phyloP scores from a whole-genome alignment of 345 rosid genomes.

The Eucalyptus pauciflora region DNA sequence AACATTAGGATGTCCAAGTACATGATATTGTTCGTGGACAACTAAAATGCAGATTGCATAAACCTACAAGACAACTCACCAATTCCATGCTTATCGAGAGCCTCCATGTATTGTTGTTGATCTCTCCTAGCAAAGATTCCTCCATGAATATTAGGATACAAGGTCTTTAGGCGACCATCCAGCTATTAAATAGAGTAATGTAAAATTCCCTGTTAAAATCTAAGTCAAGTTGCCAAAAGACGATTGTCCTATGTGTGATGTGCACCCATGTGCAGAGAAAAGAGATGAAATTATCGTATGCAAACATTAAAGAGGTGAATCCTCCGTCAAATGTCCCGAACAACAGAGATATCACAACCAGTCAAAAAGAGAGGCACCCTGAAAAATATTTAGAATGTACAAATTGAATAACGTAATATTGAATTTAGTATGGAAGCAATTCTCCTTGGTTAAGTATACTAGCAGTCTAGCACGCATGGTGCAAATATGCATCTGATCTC shows the following conservation, averaged over 20 bases:
- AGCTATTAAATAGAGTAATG: conserved; percentile 28
- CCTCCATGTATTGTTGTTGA: conserved; percentile 80
- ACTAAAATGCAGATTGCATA: background rate
- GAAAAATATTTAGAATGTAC: background rate
- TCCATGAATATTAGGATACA: conserved; percentile 86
- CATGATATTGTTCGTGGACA: too few relatives aligned
- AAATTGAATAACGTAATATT: background rate
- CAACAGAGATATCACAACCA: background rate
- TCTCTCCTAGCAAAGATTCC: conserved; percentile 93
- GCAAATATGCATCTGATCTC: background rate
- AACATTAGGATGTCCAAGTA: too few relatives aligned
- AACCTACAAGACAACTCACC: conserved; percentile 25
- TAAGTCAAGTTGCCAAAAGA: background rate
- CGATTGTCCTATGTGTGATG: background rate
- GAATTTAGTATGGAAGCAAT: background rate
- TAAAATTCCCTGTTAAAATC: background rate
- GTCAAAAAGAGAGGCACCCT: background rate
- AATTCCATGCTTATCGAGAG: conserved; percentile 73
- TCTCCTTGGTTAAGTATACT: background rate
- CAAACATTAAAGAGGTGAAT: background rate
- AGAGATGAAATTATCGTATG: background rate
- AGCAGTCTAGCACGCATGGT: background rate
- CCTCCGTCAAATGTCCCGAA: background rate
- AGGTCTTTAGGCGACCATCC: conserved; percentile 91
- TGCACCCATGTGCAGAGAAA: background rate